Base-by-base conservation (phyloP, 768 basidiomycete genomes). In the Porphyrellus cyaneotinctus region DNA sequence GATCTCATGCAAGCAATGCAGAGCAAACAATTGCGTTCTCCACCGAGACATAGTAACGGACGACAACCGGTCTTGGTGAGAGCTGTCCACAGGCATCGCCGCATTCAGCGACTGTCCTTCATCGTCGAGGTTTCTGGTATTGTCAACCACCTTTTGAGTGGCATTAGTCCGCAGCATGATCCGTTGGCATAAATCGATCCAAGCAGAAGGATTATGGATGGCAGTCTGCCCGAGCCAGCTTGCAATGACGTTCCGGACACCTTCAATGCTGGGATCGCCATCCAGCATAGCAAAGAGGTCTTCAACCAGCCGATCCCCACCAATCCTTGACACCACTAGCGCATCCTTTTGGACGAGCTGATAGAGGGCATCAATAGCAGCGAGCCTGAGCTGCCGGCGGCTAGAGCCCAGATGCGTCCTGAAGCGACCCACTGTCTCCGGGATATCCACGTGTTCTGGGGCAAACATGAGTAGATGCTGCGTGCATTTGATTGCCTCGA, bases 391-490 rank as follows among this genome's bases (percentile, higher is more conserved):
- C 6, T 92, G 89, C 36, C 92, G 75, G 15, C 90, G 79, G 10
- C 87, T 78, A 1, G 93, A 95, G 1, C 83, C 81, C 20, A 98
- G 78, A 68, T 97, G 82, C 1, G 75, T 72, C 39, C 90, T 80
- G 70, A 98, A 92, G 32, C 79, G 84, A 37, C 78, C 74, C 23
- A 97, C 87, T 9, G 95, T 77, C 33, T 83, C 82, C 1, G 92
- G 88, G 13, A 94, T 81, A 53, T 93, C 78, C 51, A 92, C 83
- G 48, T 91, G 79, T 56, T 90, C 83, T 0, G 93, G 87, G 0
- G 91, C 87, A 59, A 98, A 98, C 84, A 99, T 95, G 36, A 98
- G 79, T 75, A 97, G 87, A 66, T 98, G 95, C 62, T 98, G 95
- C 12, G 93, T 85, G 69, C 94, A 95, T 70, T 88, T 91, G 69